phyloP scores from a whole-genome alignment of 2,329 filamentous ascomycete species.

The Capronia coronata region DNA sequence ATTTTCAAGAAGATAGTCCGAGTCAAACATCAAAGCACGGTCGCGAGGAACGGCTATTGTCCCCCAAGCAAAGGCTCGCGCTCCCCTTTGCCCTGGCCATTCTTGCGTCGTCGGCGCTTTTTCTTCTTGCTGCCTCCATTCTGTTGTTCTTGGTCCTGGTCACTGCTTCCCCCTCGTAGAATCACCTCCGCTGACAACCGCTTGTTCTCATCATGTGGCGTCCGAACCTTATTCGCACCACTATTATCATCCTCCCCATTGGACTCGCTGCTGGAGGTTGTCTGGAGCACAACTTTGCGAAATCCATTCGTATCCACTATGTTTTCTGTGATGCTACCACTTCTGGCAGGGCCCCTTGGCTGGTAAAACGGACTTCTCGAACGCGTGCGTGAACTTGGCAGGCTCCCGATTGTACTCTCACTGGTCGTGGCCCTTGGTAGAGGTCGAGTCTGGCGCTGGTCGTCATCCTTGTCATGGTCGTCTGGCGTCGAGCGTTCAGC shows the following conservation, averaged over 20 bases:
- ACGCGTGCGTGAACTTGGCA: conserved; percentile 28
- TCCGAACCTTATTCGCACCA: conserved; percentile 17
- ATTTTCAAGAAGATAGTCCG: background rate
- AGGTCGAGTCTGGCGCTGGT: conserved; percentile 6
- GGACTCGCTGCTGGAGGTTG: conserved; percentile 52
- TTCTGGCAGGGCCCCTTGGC: conserved; percentile 52
- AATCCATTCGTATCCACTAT: conserved; percentile 68
- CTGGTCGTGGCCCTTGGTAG: conserved; percentile 15
- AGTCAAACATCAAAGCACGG: background rate
- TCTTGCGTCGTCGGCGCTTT: conserved; percentile 18
- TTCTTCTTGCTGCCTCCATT: conserved; percentile 18
- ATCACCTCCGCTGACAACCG: background rate
- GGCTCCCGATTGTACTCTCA: conserved; percentile 26
- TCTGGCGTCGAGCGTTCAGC: background rate
- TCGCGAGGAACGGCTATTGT: conserved; percentile 7
- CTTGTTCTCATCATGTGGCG: conserved; percentile 2
- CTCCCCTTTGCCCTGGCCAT: conserved; percentile 18
- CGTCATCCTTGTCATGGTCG: background rate
- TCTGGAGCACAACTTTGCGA: conserved; percentile 68
- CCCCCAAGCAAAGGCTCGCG: conserved; percentile 19
- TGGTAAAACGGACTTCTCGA: conserved; percentile 34
- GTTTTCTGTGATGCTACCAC: conserved; percentile 73
- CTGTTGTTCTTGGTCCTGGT: conserved; percentile 1
- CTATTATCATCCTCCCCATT: conserved; percentile 31
- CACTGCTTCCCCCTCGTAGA: conserved; percentile 2